A percentile compares a stretch with the other conserved stretches of the same genome.
These are phyloP conservation scores for Linnemannia elongata DNA, from an alignment of 192 early-diverging fungal species.

Conservation along the genomic window DNA sequence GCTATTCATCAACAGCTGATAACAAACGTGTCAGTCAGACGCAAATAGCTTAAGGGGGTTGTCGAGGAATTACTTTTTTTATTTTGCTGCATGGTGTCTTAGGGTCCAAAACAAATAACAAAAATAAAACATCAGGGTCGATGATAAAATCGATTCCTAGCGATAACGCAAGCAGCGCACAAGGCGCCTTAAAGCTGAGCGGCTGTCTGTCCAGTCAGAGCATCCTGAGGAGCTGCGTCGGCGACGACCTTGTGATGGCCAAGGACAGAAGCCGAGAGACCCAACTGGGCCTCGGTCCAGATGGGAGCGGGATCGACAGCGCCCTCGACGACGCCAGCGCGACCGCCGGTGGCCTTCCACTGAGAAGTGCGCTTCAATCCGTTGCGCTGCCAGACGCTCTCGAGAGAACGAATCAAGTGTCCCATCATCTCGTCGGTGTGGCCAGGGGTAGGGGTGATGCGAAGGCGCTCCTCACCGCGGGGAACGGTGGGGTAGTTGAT, in stretches of 20 bases:
- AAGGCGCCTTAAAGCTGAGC: neutral
- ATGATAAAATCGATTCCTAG: neutral
- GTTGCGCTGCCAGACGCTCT: conserved; percentile 89
- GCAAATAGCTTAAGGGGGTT: neutral
- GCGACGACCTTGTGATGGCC: conserved; percentile 4
- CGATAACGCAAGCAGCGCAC: too few species aligned
- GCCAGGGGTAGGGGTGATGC: conserved; percentile 98
- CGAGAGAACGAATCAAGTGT: conserved; percentile 85
- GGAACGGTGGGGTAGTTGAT: conserved; percentile 99
- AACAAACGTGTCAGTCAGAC: neutral
- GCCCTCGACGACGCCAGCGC: conserved; percentile 87
- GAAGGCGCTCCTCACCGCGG: conserved; percentile 94
- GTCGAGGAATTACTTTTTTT: neutral
- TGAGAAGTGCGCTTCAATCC: conserved; percentile 87
- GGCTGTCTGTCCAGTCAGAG: conserved; percentile 3
- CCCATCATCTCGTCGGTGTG: conserved; percentile 88
- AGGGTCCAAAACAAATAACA: neutral
- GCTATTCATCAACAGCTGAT: neutral
- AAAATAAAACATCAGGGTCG: neutral
- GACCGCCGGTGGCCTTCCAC: conserved; percentile 88
- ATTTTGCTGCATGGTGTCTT: too few species aligned
- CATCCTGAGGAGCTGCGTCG: neutral
- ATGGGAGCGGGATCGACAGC: conserved; percentile 64
- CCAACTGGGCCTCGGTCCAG: conserved; percentile 70
- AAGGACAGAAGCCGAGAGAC: conserved; percentile 23